Percentiles rank a stretch among this genome's conserved stretches.
phyloP scores from a whole-genome alignment of 192 early-diverging fungal species.

The Coemansia sp. region DNA sequence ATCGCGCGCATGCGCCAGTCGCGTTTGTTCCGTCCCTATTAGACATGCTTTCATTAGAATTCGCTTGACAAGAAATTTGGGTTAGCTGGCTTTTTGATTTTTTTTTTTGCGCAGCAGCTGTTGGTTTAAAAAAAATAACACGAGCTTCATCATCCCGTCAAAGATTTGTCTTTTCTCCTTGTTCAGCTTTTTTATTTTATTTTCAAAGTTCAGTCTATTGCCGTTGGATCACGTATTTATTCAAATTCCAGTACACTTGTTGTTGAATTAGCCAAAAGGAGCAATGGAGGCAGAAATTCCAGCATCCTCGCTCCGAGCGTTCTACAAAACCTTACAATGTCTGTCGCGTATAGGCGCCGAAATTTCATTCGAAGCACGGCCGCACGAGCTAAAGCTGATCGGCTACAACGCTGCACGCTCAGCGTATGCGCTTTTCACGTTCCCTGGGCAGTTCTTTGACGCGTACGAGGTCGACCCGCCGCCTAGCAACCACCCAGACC shows the following conservation, averaged over 20 bases:
- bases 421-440: slow-evolving; percentile 59
- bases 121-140: not conserved
- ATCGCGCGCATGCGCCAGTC: slow-evolving; percentile 76
- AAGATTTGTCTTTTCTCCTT: slow-evolving; percentile 1
- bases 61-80: too few species aligned
- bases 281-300: slow-evolving; percentile 53
- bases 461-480: slow-evolving; percentile 49
- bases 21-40: slow-evolving; percentile 88
- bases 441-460: slow-evolving; percentile 67
- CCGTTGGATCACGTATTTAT: too few species aligned
- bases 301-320: slow-evolving; percentile 47
- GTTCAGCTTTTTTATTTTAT: not conserved
- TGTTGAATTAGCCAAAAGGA: not conserved
- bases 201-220: too few species aligned
- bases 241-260: too few species aligned
- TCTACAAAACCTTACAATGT: slow-evolving; percentile 60
- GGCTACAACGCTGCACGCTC: slow-evolving; percentile 69
- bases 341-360: slow-evolving; percentile 64
- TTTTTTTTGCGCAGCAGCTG: slow-evolving; percentile 8
- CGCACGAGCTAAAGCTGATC: slow-evolving; percentile 57
- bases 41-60: slow-evolving; percentile 6
- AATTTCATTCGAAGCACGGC: slow-evolving; percentile 59
- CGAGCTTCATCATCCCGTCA: not conserved
- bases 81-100: not conserved
- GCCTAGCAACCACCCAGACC: slow-evolving; percentile 5